Evolutionary conservation across 495 filamentous ascomycete species (phyloP).

Genomic region (Penicillium coprophilum): DNA sequence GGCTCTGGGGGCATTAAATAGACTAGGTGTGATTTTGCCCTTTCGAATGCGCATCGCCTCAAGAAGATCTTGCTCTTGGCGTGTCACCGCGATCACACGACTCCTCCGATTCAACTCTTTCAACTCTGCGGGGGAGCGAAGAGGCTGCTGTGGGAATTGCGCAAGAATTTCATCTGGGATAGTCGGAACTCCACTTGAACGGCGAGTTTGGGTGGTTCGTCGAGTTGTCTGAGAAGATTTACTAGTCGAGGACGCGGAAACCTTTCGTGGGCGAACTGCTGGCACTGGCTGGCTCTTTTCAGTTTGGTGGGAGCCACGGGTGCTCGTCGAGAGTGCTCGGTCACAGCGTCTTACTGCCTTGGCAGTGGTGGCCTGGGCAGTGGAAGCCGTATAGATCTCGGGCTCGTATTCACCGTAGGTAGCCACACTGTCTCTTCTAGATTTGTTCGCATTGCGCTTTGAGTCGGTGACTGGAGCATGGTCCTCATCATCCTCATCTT

Average conservation of each 20-base stretch:
- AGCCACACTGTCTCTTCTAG: conserved; percentile 39
- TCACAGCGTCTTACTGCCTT: conserved; percentile 30
- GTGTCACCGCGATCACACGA: conserved; percentile 80
- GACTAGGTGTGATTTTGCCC: conserved; percentile 71
- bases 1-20: conserved; percentile 43
- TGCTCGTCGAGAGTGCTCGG: conserved; percentile 32
- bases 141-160: conserved; percentile 24
- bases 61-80: conserved; percentile 79
- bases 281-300: conserved; percentile 18
- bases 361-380: conserved; percentile 36
- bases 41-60: conserved; percentile 78
- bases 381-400: conserved; percentile 45
- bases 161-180: conserved; percentile 36
- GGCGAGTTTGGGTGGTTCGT: conserved; percentile 30
- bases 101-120: conserved; percentile 49
- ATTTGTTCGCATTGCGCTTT: conserved; percentile 13
- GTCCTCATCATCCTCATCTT: conserved; percentile 50
- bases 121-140: conserved; percentile 21
- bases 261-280: conserved; percentile 15
- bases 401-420: conserved; percentile 42
- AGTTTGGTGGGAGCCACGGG: conserved; percentile 28
- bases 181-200: conserved; percentile 36
- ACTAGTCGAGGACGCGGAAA: conserved; percentile 27
- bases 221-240: conserved; percentile 26
- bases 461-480: conserved; percentile 19